Evolutionary conservation across 2,329 filamentous ascomycete genomes (phyloP).

Genomic region (Anisogramma anomala): DNA sequence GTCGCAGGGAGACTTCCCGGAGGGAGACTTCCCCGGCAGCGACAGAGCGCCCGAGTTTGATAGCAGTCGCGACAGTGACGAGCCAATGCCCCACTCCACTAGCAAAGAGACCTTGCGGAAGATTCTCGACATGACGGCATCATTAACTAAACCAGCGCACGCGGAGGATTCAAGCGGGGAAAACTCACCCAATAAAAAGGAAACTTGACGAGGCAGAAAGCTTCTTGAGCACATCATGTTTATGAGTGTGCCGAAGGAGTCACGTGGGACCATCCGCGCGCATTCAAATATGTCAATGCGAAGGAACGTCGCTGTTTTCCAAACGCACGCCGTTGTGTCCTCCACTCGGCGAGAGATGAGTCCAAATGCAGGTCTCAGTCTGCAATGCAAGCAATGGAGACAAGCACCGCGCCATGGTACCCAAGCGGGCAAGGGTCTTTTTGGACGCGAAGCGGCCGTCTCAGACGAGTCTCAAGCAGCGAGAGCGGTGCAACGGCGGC

Average conservation of each 20-base stretch:
- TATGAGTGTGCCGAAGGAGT: no score
- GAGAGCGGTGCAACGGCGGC: neutral
- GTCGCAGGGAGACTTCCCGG: no score
- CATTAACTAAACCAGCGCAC: neutral
- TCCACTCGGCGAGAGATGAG: neutral
- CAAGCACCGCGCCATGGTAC: neutral
- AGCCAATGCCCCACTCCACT: neutral
- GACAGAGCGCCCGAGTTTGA: neutral
- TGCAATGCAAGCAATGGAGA: neutral
- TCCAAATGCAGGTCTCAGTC: neutral
- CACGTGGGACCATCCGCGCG: no score
- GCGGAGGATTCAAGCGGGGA: neutral
- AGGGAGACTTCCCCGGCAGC: neutral
- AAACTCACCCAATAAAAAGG: neutral
- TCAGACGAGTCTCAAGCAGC: constrained; percentile 3
- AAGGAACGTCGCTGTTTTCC: no score
- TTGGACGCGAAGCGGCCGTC: neutral
- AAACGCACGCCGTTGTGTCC: neutral
- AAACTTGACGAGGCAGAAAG: neutral
- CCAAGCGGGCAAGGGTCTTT: neutral
- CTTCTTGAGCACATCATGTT: no score
- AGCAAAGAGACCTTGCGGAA: neutral
- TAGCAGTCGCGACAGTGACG: neutral
- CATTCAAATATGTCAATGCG: no score
- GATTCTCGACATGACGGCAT: neutral